Evolutionary conservation across 306 rosid species (phyloP).

Genomic region (Styphnolobium japonicum): DNA sequence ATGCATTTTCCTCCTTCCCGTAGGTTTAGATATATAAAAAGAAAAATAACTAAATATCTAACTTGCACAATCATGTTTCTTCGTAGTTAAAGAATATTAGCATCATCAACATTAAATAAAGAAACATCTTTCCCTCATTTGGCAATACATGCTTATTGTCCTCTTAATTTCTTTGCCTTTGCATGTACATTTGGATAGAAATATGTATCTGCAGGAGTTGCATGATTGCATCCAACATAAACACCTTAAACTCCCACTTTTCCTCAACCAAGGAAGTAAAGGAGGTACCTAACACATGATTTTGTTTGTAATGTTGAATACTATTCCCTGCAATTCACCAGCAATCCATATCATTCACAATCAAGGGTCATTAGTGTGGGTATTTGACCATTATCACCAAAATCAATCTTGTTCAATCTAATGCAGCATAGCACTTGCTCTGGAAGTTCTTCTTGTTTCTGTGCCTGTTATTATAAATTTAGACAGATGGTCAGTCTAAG

Average conservation of each 20-base stretch:
- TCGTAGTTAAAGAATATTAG: background rate
- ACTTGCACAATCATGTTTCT: background rate
- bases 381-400: constrained; percentile 64
- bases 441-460: constrained; percentile 86
- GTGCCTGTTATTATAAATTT: constrained; percentile 53
- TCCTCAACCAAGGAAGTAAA: background rate
- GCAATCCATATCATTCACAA: constrained; percentile 27
- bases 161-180: background rate
- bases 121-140: background rate
- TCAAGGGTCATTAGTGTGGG: constrained; percentile 67
- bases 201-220: background rate
- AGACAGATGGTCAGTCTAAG: background rate
- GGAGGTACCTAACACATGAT: background rate
- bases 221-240: constrained; percentile 4
- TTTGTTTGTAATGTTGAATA: background rate
- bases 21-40: background rate
- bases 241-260: background rate
- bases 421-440: constrained; percentile 87
- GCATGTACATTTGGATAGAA: constrained; percentile 11
- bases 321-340: constrained; percentile 13
- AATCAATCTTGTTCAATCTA: constrained; percentile 87
- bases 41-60: background rate
- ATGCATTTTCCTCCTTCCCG: background rate
- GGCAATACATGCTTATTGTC: background rate
- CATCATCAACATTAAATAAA: background rate